phyloP scores from a whole-genome alignment of 441 rosid genomes.

The Macaranga tanarius region DNA sequence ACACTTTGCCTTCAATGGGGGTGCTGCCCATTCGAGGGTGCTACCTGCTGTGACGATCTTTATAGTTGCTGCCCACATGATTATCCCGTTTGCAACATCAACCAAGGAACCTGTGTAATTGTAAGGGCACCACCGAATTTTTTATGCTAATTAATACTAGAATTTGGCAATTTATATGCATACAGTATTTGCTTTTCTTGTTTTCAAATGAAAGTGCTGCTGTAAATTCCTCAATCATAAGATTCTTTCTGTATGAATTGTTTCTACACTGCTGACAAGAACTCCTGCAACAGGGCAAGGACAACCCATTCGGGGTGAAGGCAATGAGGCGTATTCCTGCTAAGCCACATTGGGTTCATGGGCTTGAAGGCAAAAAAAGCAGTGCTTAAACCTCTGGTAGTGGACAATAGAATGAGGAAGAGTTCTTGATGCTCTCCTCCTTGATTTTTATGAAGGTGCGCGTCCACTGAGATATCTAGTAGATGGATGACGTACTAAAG shows the following conservation, averaged over 20 bases:
- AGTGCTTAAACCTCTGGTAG: conserved; percentile 41
- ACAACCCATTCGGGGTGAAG: conserved; percentile 67
- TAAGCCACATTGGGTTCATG: conserved; percentile 55
- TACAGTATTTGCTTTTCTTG: background rate
- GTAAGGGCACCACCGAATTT: conserved; percentile 34
- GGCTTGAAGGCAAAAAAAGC: conserved; percentile 37
- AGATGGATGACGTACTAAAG: conserved; percentile 6
- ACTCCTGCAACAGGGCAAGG: conserved; percentile 63
- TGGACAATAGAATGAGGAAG: conserved; percentile 16
- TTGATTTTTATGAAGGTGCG: conserved; percentile 23
- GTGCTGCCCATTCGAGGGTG: conserved; percentile 87
- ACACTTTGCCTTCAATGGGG: conserved; percentile 79
- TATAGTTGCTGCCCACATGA: conserved; percentile 86
- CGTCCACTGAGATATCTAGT: too few species aligned
- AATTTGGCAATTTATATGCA: too few species aligned
- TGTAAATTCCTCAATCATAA: too few species aligned
- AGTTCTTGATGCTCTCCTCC: conserved; percentile 16
- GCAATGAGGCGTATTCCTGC: conserved; percentile 74
- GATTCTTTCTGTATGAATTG: background rate
- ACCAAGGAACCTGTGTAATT: conserved; percentile 59
- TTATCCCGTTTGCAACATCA: conserved; percentile 66
- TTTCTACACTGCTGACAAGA: conserved; percentile 7
- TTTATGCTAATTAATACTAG: background rate
- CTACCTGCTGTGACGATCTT: conserved; percentile 84
- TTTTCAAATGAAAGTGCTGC: too few species aligned